Percentiles rank a stretch among this genome's conserved stretches.
These are phyloP conservation scores for Vaccinium macrocarpon DNA, from an alignment of 148 eudicot species.

Conservation along the genomic window DNA sequence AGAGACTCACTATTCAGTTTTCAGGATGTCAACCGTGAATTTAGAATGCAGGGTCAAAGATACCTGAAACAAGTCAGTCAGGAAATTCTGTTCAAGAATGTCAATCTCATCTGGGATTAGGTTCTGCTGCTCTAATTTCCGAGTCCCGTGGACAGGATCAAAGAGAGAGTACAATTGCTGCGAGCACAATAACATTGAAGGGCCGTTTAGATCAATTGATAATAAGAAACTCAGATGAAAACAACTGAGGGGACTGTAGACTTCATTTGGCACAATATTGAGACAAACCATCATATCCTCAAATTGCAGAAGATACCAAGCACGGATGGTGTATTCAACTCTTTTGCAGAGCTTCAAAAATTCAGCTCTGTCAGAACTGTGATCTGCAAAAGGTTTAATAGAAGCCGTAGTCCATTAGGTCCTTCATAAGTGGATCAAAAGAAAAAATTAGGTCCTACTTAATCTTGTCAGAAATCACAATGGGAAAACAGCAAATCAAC, in stretches of 20 bases:
- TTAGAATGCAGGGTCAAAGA: slow-evolving; percentile 8
- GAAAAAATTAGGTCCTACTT: too few relatives aligned
- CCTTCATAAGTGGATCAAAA: background rate
- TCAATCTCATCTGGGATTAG: slow-evolving; percentile 71
- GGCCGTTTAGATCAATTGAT: background rate
- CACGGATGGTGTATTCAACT: slow-evolving; percentile 79
- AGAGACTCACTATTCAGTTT: background rate
- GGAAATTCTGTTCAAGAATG: slow-evolving; percentile 83
- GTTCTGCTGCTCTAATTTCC: slow-evolving; percentile 79
- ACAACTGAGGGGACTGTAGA: background rate
- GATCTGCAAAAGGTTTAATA: slow-evolving; percentile 38
- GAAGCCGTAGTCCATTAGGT: background rate
- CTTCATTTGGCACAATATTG: background rate
- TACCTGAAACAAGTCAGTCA: slow-evolving; percentile 80
- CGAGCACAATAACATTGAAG: background rate
- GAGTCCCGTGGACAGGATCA: slow-evolving; percentile 84
- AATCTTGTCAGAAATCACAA: background rate
- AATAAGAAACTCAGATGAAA: background rate
- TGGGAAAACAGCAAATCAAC: background rate
- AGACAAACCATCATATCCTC: slow-evolving; percentile 79
- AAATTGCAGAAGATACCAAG: slow-evolving; percentile 82
- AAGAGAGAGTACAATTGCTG: slow-evolving; percentile 76
- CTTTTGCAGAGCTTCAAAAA: slow-evolving; percentile 83
- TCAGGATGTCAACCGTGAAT: slow-evolving; percentile 6
- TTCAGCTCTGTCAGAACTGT: slow-evolving; percentile 60